Percentiles rank a stretch among this genome's conserved stretches.
Evolutionary conservation across 2,329 filamentous ascomycete species (phyloP).

Genomic region (Tolypocladium guangdongense): DNA sequence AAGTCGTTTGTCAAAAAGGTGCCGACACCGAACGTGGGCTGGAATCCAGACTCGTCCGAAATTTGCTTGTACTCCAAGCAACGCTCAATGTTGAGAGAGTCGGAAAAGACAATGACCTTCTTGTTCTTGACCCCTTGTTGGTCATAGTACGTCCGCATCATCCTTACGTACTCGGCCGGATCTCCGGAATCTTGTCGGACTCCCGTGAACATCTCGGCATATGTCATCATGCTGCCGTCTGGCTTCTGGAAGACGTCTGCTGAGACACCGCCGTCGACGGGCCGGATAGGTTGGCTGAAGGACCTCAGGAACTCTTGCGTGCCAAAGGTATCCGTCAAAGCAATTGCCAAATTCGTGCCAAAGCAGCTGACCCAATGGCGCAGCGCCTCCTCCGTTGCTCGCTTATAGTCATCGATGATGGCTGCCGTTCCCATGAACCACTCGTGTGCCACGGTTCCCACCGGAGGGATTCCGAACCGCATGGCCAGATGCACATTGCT

Average conservation of each 20-base stretch:
- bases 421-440: slow-evolving; percentile 99
- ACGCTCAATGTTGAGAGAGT: slow-evolving; percentile 82
- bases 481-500: slow-evolving; percentile 97
- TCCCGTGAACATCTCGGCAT: slow-evolving; percentile 72
- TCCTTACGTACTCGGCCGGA: slow-evolving; percentile 65
- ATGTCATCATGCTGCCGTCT: slow-evolving; percentile 44
- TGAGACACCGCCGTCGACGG: slow-evolving; percentile 29
- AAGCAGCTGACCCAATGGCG: slow-evolving; percentile 88
- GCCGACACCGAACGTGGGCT: slow-evolving; percentile 84
- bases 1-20: slow-evolving; percentile 97
- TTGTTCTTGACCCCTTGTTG: slow-evolving; percentile 60
- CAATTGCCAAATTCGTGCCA: slow-evolving; percentile 73
- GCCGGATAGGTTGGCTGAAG: slow-evolving; percentile 56
- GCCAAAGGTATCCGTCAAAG: slow-evolving; percentile 92
- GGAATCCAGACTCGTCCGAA: slow-evolving; percentile 70
- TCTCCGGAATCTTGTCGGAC: slow-evolving; percentile 88
- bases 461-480: slow-evolving; percentile 73
- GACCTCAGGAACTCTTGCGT: slow-evolving; percentile 79
- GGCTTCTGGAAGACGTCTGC: slow-evolving; percentile 30
- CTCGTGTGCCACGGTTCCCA: slow-evolving; percentile 88
- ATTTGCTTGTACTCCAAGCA: slow-evolving; percentile 84
- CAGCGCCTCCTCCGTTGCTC: slow-evolving; percentile 74
- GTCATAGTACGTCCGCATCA: slow-evolving; percentile 75
- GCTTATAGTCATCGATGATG: slow-evolving; percentile 73
- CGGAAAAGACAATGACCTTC: slow-evolving; percentile 91